Evolutionary conservation across 495 filamentous ascomycete species (phyloP), one percentile per base, ranked within the genome.

Genomic region (Penicillium pulvis): DNA sequence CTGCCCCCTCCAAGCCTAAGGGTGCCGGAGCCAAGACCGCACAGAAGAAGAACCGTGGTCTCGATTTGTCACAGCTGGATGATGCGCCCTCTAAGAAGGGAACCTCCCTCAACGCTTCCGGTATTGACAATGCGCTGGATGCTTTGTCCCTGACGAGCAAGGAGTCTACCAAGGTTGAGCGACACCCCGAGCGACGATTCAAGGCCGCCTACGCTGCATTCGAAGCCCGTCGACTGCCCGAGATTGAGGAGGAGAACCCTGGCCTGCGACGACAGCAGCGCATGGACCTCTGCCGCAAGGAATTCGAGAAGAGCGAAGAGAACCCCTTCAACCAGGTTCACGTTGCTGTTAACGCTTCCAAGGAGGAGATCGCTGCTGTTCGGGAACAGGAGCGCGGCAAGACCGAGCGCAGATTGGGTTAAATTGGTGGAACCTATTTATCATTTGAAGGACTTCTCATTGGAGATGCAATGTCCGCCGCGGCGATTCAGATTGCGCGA

Each of bases 51-150:
- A 69, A 73, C 48, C 75, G 74, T 35, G 82, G 80, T 42, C 82
- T 93, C 50, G 87, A 91, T 60, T 81, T 92, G 36, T 81, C 85
- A 20, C 84, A 91, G 59, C 81, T 91, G 35, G 86, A 88, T 49
- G 80, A 83, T 48, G 73, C 78, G 47, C 69, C 74, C 6, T 59
- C 69, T 3, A 74, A 77, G 58, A 79, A 79, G 43, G 61, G 63
- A 14, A 63, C 81, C 4, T 70, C 89, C 1, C 81, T 96, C 55
- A 90, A 84, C 63, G 92, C 92, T 8, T 82, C 87, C 14, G 91
- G 91, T 60, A 95, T 97, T 68, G 93, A 97, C 70, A 91, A 96
- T 61, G 90, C 90, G 6, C 82, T 98, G 42, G 92, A 96, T 63
- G 91, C 90, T 12, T 83, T 97, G 26, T 82, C 81, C 9, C 61